A percentile compares a stretch with the other conserved stretches of the same genome.
phyloP scores from a whole-genome alignment of 495 filamentous ascomycete genomes.

The Jackrogersella minutella region DNA sequence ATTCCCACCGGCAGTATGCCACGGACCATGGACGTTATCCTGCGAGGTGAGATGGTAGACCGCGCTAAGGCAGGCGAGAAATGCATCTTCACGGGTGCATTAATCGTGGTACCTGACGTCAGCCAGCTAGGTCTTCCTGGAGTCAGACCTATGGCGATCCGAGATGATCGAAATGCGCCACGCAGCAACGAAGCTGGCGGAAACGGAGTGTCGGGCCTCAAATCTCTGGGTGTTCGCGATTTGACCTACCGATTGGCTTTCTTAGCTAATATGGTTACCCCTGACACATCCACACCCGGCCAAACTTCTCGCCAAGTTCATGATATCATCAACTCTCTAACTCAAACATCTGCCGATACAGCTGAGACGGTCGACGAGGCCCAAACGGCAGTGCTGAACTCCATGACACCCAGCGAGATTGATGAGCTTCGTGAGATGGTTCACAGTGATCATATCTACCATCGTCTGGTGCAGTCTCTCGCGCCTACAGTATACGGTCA shows the following conservation, averaged over 20 bases:
- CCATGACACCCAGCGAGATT: conserved; percentile 83
- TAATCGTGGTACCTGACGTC: conserved; percentile 97
- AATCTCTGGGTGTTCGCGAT: conserved; percentile 92
- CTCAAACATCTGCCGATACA: conserved; percentile 70
- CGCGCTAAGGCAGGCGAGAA: conserved; percentile 97
- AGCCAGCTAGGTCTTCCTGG: conserved; percentile 94
- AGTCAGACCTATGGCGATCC: conserved; percentile 80
- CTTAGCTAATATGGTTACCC: conserved; percentile 94
- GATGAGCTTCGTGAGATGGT: conserved; percentile 92
- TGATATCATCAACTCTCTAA: conserved; percentile 83
- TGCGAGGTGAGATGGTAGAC: conserved; percentile 98
- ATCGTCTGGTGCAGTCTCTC: conserved; percentile 91
- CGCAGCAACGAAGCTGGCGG: conserved; percentile 83
- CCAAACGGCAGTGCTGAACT: conserved; percentile 85
- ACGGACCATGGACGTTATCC: conserved; percentile 94
- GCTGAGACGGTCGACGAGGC: conserved; percentile 78
- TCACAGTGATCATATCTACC: conserved; percentile 93
- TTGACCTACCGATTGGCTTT: conserved; percentile 98
- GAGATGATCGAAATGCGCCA: conserved; percentile 76
- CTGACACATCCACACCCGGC: conserved; percentile 80
- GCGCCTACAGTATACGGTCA: conserved; percentile 98
- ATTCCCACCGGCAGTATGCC: conserved; percentile 99
- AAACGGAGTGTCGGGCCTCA: conserved; percentile 83
- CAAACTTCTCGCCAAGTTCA: conserved; percentile 53
- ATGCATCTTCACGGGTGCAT: conserved; percentile 93